Evolutionary conservation across 805 yeast species (phyloP), one percentile per base, ranked within the genome.

Genomic region (Saccharomycopsis guyanensis): DNA sequence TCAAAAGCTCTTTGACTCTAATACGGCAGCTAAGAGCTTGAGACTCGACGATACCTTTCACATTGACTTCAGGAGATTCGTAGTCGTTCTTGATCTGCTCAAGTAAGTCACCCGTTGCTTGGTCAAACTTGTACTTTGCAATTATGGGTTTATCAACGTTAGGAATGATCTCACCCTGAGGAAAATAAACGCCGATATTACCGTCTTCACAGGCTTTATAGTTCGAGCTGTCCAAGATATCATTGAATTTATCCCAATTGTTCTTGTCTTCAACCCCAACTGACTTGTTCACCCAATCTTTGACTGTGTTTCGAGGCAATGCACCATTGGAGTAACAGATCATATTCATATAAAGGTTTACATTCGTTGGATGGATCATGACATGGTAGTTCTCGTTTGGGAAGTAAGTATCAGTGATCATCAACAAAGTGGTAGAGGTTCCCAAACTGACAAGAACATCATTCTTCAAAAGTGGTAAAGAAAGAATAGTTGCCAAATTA

Each of bases 281-380:
- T 54, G 72, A 67, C 34, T 63, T 61, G 57, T 82, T 83, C 25
- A 86, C 51, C 20, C 65, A 68, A 61, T 87, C 82, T 42, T 93
- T 70, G 8, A 87, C 70, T 47, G 72, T 70, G 57, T 88, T 96
- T 53, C 97, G 70, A 0, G 96, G 95, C 41, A 88, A 66, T 0
- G 96, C 75, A 0, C 97, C 96, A 60, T 88, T 88, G 58, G 94
- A 84, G 62, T 88, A 88, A 61, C 97, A 88, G 45, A 89, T 76
- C 97, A 88, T 88, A 19, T 94, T 95, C 96, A 88, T 89, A 60
- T 78, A 88, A 32, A 82, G 78, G 32, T 71, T 71, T 0, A 76
- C 74, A 51, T 84, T 74, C 0, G 94, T 82, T 6, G 97, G 96
- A 59, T 89, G 96, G 52, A 77, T 77, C 66, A 88, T 88, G 53